Base-by-base conservation (phyloP, 1,139 yeast species). In the Blastobotrys niveus region DNA sequence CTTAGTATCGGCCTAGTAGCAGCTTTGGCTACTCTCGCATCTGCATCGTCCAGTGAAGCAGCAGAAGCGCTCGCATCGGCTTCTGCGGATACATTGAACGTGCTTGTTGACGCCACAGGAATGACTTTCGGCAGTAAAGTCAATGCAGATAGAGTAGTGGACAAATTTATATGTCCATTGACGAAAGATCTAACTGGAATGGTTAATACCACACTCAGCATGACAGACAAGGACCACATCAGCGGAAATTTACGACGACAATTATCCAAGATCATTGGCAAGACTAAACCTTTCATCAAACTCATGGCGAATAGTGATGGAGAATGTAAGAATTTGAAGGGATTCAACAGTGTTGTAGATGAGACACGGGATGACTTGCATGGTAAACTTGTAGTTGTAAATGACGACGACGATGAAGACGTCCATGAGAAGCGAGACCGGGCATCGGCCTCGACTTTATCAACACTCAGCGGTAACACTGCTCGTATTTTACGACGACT, bases 131-230 rank as follows among this genome's bases (percentile, higher is more conserved):
- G 17, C 29, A 18, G 31, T 8, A 31, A 18, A 5, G 42, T 19
- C 18, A 24, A 36, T 5, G 14, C 24, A 8, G 17, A 20, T 1
- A 31, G 12, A 12, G 40, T 41, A 6, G 26, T 33, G 3, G 44
- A 41, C 35, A 31, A 8, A 32, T 41, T 41, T 31, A 35, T 41
- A 7, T 41, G 44, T 15, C 44, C 44, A 9, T 9, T 41, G 19
- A 25, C 31, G n/a, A 22, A 31, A 14, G 42, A 38, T 3, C 21
- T 38, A 6, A 32, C 35, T 8, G 26, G 6, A 3, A 38, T 38
- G 34, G 19, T 38, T 17, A 14, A 25, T 9, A 12, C 24, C 14
- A n/a, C 24, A 12, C 19, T 36, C 21, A 32, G 26, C 7, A 10
- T 36, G 31, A 24, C 17, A n/a, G 39, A 36, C 17, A 24, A 19